phyloP scores from a whole-genome alignment of 768 basidiomycete species.

The Kwoniella europaea region DNA sequence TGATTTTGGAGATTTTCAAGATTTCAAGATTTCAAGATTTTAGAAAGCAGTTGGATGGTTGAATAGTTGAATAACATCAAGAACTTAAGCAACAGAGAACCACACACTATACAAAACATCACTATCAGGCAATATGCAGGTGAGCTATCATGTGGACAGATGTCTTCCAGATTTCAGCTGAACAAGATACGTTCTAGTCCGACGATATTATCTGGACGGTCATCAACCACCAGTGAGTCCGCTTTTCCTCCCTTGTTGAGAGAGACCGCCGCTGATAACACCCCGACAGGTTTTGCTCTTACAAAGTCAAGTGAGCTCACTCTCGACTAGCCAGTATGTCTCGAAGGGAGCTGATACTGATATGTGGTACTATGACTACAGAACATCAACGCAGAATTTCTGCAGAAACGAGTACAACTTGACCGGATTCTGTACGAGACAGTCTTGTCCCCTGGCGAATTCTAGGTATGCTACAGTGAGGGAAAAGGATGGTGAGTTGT shows the following conservation, averaged over 20 bases:
- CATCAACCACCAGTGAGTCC: conserved; percentile 68
- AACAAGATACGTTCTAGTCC: conserved; percentile 53
- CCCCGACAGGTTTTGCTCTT: conserved; percentile 85
- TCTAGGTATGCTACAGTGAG: conserved; percentile 97
- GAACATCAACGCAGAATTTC: conserved; percentile 94
- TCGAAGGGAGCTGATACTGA: conserved; percentile 19
- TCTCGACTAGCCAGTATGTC: neutral
- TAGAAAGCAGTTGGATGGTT: neutral
- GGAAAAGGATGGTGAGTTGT: conserved; percentile 78
- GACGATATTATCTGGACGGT: conserved; percentile 99
- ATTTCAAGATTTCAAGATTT: conserved; percentile 6
- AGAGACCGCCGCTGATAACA: neutral
- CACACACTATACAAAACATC: neutral
- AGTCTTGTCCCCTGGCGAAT: conserved; percentile 97
- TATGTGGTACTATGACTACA: conserved; percentile 51
- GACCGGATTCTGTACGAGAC: conserved; percentile 90
- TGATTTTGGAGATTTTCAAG: neutral
- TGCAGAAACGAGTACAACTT: conserved; percentile 99
- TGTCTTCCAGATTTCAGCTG: neutral
- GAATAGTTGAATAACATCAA: neutral
- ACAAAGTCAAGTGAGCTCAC: conserved; percentile 91
- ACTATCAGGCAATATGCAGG: conserved; percentile 44
- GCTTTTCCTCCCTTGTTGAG: neutral
- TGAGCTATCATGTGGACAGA: conserved; percentile 24
- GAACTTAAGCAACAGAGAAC: too few species aligned